Conservation (phyloP, 139 green algal species). For the Desmodesmus armatus region DNA sequence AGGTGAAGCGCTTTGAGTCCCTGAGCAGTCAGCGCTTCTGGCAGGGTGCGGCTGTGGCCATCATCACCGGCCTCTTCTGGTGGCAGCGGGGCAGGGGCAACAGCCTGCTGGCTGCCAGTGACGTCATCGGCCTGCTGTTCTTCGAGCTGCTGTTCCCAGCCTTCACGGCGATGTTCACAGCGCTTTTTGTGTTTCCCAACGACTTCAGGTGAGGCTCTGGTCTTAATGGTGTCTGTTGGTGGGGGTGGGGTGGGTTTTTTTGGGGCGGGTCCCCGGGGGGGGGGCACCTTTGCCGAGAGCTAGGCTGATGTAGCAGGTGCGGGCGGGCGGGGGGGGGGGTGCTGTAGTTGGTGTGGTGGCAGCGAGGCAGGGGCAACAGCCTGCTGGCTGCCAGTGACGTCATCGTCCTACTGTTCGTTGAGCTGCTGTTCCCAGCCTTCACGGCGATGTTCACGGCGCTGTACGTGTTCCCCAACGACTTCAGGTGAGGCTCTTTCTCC, state of each 20-base stretch:
- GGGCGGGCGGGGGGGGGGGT: background rate
- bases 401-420: conserved; percentile 71
- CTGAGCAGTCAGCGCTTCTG: conserved; percentile 60
- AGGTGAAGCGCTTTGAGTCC: conserved; percentile 78
- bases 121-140: conserved; percentile 71
- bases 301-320: too few species aligned
- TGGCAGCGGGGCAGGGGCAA: conserved; percentile 54
- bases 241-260: too few species aligned
- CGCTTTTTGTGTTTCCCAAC: conserved; percentile 69
- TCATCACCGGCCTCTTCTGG: conserved; percentile 66
- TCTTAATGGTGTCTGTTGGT: too few species aligned
- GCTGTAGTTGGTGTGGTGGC: conserved; percentile 56
- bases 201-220: too few species aligned
- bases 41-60: conserved; percentile 31
- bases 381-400: conserved; percentile 56
- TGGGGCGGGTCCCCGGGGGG: too few species aligned
- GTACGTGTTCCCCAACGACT: conserved; percentile 70
- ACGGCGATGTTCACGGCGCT: conserved; percentile 59
- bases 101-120: conserved; percentile 46
- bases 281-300: too few species aligned
- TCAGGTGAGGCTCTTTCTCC: conserved; percentile 25
- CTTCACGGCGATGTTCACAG: conserved; percentile 62
- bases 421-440: conserved; percentile 71
- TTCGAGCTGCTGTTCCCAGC: conserved; percentile 71
- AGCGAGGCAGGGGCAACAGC: conserved; percentile 45